Evolutionary conservation across 1,284 basidiomycete species (phyloP).

Genomic region (Fomitopsis betulina): DNA sequence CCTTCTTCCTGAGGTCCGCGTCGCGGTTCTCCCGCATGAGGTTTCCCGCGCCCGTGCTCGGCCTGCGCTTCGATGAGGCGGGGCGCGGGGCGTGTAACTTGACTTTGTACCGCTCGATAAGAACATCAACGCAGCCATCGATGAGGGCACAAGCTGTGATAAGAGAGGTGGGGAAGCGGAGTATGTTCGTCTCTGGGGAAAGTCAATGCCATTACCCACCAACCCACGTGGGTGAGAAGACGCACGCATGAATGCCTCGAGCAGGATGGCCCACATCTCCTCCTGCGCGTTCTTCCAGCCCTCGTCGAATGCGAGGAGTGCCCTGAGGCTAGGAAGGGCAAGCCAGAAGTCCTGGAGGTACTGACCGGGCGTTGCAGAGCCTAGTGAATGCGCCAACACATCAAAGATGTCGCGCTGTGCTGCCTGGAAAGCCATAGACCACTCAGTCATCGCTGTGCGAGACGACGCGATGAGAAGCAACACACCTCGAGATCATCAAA

Average conservation of each 20-base stretch:
- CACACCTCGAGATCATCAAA: slow-evolving; percentile 49
- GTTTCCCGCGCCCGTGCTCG: slow-evolving; percentile 3
- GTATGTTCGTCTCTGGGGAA: slow-evolving; percentile 42
- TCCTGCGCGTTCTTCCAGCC: slow-evolving; percentile 43
- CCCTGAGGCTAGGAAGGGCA: slow-evolving; percentile 45
- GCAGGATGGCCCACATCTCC: slow-evolving; percentile 47
- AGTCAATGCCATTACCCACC: neutral
- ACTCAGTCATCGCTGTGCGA: neutral
- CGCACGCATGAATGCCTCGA: slow-evolving; percentile 41
- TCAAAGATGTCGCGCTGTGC: slow-evolving; percentile 55
- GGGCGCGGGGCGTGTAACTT: slow-evolving; percentile 14
- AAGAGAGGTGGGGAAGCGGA: slow-evolving; percentile 45
- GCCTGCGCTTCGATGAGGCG: neutral
- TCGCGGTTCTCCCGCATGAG: slow-evolving; percentile 12
- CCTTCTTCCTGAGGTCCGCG: slow-evolving; percentile 23
- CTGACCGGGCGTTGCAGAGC: slow-evolving; percentile 49
- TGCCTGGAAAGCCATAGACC: slow-evolving; percentile 28
- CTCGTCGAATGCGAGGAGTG: slow-evolving; percentile 30
- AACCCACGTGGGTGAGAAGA: neutral
- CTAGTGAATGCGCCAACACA: slow-evolving; percentile 43
- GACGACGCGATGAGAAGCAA: neutral
- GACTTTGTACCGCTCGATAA: slow-evolving; percentile 33
- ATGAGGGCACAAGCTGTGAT: slow-evolving; percentile 47
- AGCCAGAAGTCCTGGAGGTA: slow-evolving; percentile 55
- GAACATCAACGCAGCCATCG: slow-evolving; percentile 35